These are phyloP conservation scores for Gentiana dahurica DNA, from an alignment of 257 asterid species.

Conservation along the genomic window DNA sequence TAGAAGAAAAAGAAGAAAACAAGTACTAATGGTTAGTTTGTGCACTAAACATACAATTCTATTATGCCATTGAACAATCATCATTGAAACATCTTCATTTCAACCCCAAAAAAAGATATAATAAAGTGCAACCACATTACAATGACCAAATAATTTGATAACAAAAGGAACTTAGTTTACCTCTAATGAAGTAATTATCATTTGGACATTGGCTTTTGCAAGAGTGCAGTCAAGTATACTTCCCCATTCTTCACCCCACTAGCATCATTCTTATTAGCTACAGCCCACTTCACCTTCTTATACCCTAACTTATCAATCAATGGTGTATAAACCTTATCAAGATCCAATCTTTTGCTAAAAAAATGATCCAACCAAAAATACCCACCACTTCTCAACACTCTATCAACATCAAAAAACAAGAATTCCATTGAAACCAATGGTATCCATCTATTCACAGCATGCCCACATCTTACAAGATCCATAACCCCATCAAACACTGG, in stretches of 20 bases:
- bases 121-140: background rate
- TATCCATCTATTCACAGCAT: slow-evolving; percentile 90
- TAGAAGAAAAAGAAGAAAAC: too few relatives aligned
- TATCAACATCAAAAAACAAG: slow-evolving; percentile 76
- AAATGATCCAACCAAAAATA: slow-evolving; percentile 76
- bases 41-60: too few relatives aligned
- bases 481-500: slow-evolving; percentile 83
- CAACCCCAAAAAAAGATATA: background rate
- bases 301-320: slow-evolving; percentile 75
- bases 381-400: slow-evolving; percentile 90
- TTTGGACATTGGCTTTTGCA: slow-evolving; percentile 80
- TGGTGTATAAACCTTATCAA: slow-evolving; percentile 67
- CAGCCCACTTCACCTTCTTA: slow-evolving; percentile 98
- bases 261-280: slow-evolving; percentile 54
- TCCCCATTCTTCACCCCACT: slow-evolving; percentile 84
- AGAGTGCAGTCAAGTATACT: slow-evolving; percentile 76
- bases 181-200: slow-evolving; percentile 26
- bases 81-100: too few relatives aligned
- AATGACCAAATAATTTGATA: background rate
- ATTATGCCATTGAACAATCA: too few relatives aligned
- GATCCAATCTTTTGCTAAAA: slow-evolving; percentile 71
- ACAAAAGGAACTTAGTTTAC: slow-evolving; percentile 15
- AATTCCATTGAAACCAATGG: slow-evolving; percentile 65
- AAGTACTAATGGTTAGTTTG: too few relatives aligned
- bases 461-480: slow-evolving; percentile 94